Base-by-base conservation (phyloP, 2,329 filamentous ascomycete genomes). In the Cephalotrichum gorgonifer region DNA sequence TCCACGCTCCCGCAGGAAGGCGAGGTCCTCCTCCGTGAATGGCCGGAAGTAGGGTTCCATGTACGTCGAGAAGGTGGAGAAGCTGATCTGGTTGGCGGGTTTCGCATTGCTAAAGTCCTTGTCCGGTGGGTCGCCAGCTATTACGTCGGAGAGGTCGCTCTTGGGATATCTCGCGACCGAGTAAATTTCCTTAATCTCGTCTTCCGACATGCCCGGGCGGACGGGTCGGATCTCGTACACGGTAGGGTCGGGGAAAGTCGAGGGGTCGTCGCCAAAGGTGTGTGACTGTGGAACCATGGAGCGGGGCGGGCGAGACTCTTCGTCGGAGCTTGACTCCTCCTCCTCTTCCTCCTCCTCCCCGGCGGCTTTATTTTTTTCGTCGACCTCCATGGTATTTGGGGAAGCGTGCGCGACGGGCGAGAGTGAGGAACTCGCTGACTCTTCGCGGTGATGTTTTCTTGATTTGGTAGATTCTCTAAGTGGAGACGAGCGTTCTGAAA, bases 91-190 rank as follows among this genome's bases (percentile, higher is more conserved):
- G 58, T 91, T 95, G 20, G 84, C 83, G 5, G 91, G 89, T 63
- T 97, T 98, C 30, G 88, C 85, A 61, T 81, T 95, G 62, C 88
- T 96, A 60, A 96, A 97, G 68, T 98, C 93, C 63, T 88, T 89
- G 64, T 97, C 90, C 1, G 93, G 91, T 1, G 90, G 86, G 35
- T 86, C 83, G 44, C 93, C 93, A 11, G 91, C 86, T 54, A 95
- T 94, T 56, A 93, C 73, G 60, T 96, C 84, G 51, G 82, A 76
- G 8, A 98, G 74, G 59, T 96, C 87, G 54, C 79, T 84, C 47
- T 76, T 76, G 1, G 93, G 93, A 61, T 93, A 98, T 14, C 79
- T 74, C 4, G 86, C 82, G 15, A 98, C 93, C 7, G 88, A 88
- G 64, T 88, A 94, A 47, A 97, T 91, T 56, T 86, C 80, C 61